Percentiles rank a stretch among this genome's conserved stretches.
Conservation (phyloP, 2,329 filamentous ascomycete species). For the Trematosphaeria pertusa region DNA sequence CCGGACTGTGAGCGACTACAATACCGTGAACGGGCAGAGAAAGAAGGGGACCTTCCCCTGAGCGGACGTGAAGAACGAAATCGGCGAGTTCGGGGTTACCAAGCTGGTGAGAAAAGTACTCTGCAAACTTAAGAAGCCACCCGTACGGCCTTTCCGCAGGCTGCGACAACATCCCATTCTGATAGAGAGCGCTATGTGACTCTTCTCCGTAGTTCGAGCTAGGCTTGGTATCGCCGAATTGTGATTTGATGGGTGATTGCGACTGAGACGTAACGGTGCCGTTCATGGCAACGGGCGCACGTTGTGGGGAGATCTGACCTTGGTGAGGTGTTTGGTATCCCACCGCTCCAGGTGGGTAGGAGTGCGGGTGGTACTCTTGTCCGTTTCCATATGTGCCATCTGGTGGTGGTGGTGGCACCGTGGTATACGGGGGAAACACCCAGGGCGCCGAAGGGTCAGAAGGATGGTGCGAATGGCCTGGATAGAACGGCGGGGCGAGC, state of each 20-base stretch:
- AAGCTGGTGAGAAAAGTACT: conserved; percentile 43
- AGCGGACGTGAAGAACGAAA: conserved; percentile 44
- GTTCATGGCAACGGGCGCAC: conserved; percentile 27
- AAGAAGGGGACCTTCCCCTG: conserved; percentile 32
- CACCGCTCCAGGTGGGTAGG: conserved; percentile 20
- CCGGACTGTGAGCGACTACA: conserved; percentile 43
- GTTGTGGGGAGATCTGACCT: conserved; percentile 26
- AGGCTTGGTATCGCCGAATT: conserved; percentile 30
- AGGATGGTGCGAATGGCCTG: conserved; percentile 43
- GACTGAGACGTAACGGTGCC: conserved; percentile 38
- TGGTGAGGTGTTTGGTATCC: conserved; percentile 29
- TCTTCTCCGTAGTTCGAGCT: conserved; percentile 30
- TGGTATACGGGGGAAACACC: conserved; percentile 38
- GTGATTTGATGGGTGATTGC: conserved; percentile 42
- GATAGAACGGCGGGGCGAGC: conserved; percentile 38
- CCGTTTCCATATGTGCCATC: conserved; percentile 33
- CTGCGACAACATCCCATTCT: conserved; percentile 21
- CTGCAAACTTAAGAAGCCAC: conserved; percentile 37
- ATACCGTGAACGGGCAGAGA: conserved; percentile 45
- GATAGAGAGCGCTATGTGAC: conserved; percentile 20
- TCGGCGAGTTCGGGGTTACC: conserved; percentile 47
- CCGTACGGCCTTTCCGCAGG: conserved; percentile 29
- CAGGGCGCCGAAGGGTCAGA: conserved; percentile 42
- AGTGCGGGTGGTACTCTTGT: conserved; percentile 29
- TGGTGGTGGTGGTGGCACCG: conserved; percentile 30